Evolutionary conservation across 257 asterid genomes (phyloP).

Genomic region (Agastache rugosa): DNA sequence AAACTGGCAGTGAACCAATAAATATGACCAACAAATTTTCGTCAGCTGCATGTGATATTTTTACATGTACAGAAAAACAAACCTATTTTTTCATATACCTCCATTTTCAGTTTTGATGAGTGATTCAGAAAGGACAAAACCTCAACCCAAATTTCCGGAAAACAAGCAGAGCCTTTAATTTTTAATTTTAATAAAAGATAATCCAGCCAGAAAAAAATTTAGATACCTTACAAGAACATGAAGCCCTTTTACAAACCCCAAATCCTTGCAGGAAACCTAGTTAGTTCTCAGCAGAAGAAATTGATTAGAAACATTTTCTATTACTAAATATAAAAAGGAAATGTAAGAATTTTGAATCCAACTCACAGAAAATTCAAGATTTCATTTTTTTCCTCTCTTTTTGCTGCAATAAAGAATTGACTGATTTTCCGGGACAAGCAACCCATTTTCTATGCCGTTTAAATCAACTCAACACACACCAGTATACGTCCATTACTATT

Average conservation of each 20-base stretch:
- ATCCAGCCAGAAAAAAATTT: constrained; percentile 18
- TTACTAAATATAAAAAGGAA: constrained; percentile 31
- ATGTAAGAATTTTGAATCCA: constrained; percentile 25
- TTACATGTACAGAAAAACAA: constrained; percentile 38
- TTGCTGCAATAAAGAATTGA: constrained; percentile 12
- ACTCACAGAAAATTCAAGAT: constrained; percentile 29
- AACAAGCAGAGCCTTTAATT: constrained; percentile 16
- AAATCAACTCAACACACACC: not conserved
- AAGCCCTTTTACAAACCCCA: constrained; percentile 29
- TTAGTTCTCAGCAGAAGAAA: constrained; percentile 13
- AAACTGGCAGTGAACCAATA: constrained; percentile 33
- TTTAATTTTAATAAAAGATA: not conserved
- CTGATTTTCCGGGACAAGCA: constrained; percentile 21
- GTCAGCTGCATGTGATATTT: constrained; percentile 42
- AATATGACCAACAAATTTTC: constrained; percentile 40
- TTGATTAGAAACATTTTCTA: constrained; percentile 11
- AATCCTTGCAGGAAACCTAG: constrained; percentile 27
- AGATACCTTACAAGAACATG: constrained; percentile 30
- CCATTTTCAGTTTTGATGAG: constrained; percentile 41
- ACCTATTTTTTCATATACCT: constrained; percentile 18
- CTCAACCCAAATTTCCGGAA: constrained; percentile 24
- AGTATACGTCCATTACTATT: constrained; percentile 11
- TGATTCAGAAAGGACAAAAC: constrained; percentile 40
- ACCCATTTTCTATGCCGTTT: constrained; percentile 13
- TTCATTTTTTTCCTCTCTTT: constrained; percentile 14